Evolutionary conservation across 257 asterid genomes (phyloP).

Genomic region (Solanum virginianum): DNA sequence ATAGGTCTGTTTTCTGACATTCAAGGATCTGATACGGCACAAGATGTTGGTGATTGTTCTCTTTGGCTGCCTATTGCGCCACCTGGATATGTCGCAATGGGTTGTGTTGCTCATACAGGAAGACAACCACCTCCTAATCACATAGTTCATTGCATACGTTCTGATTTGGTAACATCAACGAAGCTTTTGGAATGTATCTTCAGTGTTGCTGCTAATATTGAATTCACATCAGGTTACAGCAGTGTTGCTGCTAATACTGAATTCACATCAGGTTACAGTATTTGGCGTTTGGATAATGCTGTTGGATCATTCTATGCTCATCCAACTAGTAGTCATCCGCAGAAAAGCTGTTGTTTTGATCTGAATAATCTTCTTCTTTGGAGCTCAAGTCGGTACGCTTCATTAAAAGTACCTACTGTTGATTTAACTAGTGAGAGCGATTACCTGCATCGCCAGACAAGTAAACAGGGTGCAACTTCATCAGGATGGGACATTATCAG

Average conservation of each 20-base stretch:
- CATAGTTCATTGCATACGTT: slow-evolving; percentile 80
- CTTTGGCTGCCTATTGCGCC: slow-evolving; percentile 96
- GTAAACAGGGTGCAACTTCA: slow-evolving; percentile 40
- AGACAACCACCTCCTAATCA: slow-evolving; percentile 82
- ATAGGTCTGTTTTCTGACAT: slow-evolving; percentile 53
- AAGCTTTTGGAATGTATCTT: slow-evolving; percentile 58
- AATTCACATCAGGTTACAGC: slow-evolving; percentile 66
- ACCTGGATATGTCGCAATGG: slow-evolving; percentile 84
- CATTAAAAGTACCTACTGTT: slow-evolving; percentile 34
- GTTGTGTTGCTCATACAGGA: slow-evolving; percentile 89
- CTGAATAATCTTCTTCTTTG: slow-evolving; percentile 74
- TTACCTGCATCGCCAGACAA: slow-evolving; percentile 25
- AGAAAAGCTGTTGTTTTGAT: slow-evolving; percentile 56
- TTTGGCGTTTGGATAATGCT: slow-evolving; percentile 92
- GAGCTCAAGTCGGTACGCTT: slow-evolving; percentile 52
- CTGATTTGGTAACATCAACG: slow-evolving; percentile 83
- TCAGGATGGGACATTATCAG: slow-evolving; percentile 92
- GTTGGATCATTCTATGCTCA: slow-evolving; percentile 85
- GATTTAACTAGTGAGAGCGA: slow-evolving; percentile 31
- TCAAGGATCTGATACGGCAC: slow-evolving; percentile 34
- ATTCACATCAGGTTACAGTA: slow-evolving; percentile 68
- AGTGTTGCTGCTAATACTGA: slow-evolving; percentile 37
- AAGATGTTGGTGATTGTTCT: slow-evolving; percentile 52
- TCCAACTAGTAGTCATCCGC: slow-evolving; percentile 46
- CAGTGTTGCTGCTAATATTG: slow-evolving; percentile 35